These are phyloP conservation scores for Cryoendolithus antarcticus DNA, from an alignment of 2,329 filamentous ascomycete species.

Conservation along the genomic window DNA sequence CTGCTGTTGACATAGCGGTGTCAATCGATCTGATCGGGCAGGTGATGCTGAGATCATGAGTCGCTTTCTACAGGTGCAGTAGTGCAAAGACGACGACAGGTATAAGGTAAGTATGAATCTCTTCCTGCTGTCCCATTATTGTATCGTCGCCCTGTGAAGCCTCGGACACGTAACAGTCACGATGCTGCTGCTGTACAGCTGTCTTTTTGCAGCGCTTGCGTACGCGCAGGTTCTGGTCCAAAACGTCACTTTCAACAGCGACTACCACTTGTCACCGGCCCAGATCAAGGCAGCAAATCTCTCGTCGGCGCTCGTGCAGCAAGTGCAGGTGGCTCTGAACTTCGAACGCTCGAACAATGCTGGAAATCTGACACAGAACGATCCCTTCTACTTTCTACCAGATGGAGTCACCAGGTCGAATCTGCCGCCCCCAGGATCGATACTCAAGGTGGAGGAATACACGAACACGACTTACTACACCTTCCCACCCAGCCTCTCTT, in stretches of 20 bases:
- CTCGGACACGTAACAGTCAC: too few species aligned
- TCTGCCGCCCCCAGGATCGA: constrained; percentile 21
- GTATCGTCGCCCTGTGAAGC: too few species aligned
- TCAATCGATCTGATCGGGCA: too few species aligned
- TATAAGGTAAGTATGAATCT: too few species aligned
- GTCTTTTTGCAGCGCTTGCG: too few species aligned
- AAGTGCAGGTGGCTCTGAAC: constrained; percentile 15
- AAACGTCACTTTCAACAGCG: constrained; percentile 16
- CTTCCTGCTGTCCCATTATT: too few species aligned
- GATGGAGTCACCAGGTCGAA: constrained; percentile 8
- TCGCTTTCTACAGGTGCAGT: too few species aligned
- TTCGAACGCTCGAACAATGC: constrained; percentile 21
- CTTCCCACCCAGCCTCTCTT: constrained; percentile 28
- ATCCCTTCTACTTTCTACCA: constrained; percentile 30
- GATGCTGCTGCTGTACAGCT: too few species aligned
- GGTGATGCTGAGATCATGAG: too few species aligned
- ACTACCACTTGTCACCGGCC: constrained; percentile 9
- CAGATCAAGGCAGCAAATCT: constrained; percentile 14
- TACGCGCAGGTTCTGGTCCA: too few species aligned
- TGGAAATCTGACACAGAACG: constrained; percentile 13
- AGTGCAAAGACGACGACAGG: too few species aligned
- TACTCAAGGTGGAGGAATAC: constrained; percentile 30
- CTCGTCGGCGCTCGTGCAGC: constrained; percentile 7
- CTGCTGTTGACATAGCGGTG: too few species aligned
- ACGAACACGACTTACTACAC: constrained; percentile 30